Conservation (phyloP, 176 grass and related monocot species). For the Eremochloa ophiuroides region DNA sequence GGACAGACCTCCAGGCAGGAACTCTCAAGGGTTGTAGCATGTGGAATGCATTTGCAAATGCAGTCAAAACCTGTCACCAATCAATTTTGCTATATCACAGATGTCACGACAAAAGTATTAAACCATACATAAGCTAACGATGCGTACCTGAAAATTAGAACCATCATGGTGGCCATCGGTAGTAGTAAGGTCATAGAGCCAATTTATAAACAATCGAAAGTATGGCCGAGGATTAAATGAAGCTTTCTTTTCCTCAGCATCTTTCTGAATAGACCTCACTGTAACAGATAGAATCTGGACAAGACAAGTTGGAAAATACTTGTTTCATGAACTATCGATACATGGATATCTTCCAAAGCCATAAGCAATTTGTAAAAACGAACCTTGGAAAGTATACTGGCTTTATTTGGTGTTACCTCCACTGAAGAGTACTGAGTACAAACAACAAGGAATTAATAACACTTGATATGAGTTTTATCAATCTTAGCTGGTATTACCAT, state of each 20-base stretch:
- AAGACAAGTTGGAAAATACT: conserved; percentile 26
- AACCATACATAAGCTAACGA: conserved; percentile 5
- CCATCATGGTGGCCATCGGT: conserved; percentile 49
- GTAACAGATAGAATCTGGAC: conserved; percentile 64
- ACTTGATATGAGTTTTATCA: background rate
- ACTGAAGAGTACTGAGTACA: conserved; percentile 54
- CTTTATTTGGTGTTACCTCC: conserved; percentile 65
- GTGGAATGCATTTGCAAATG: conserved; percentile 38
- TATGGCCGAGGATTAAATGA: conserved; percentile 77
- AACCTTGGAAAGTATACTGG: conserved; percentile 64
- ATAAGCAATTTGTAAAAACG: background rate
- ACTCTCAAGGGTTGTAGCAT: conserved; percentile 28
- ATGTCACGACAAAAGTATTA: background rate
- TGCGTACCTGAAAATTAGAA: conserved; percentile 64
- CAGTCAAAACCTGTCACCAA: conserved; percentile 19
- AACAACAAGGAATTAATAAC: conserved; percentile 23
- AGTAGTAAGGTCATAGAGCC: conserved; percentile 63
- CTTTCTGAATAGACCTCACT: conserved; percentile 59
- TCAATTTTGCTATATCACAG: background rate
- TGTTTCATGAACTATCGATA: background rate
- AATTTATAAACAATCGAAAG: conserved; percentile 71
- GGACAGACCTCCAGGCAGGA: conserved; percentile 34
- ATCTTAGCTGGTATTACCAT: background rate
- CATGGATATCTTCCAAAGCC: background rate
- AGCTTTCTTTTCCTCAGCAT: conserved; percentile 76